phyloP scores from a whole-genome alignment of 2,329 filamentous ascomycete genomes.

The Colletotrichum gloeosporioides region DNA sequence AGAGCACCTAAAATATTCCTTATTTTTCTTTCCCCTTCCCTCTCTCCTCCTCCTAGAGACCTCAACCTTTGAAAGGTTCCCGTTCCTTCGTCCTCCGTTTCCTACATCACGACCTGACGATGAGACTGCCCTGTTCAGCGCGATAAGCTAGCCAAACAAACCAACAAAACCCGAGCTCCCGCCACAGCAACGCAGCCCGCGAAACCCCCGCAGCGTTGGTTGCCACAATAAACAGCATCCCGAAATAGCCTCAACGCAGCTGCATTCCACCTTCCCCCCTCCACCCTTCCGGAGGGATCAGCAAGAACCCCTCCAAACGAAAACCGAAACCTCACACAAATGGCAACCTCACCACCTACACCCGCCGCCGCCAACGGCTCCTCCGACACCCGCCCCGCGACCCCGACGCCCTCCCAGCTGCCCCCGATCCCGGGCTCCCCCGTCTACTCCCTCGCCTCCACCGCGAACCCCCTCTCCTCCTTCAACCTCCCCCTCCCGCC shows the following conservation, averaged over 20 bases:
- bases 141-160: not conserved
- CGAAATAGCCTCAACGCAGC: not conserved
- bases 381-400: conserved; percentile 38
- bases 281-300: not conserved
- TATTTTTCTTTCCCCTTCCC: not conserved
- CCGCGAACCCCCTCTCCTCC: conserved; percentile 62
- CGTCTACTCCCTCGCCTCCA: conserved; percentile 68
- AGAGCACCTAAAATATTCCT: not conserved
- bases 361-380: conserved; percentile 20
- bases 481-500: conserved; percentile 68
- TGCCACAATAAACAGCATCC: not conserved
- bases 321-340: not conserved
- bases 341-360: conserved; percentile 13
- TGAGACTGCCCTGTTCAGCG: not conserved
- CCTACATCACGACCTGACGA: not conserved
- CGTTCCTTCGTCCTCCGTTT: not conserved
- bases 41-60: not conserved
- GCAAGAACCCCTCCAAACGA: not conserved
- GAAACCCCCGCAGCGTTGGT: not conserved
- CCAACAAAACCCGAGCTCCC: not conserved
- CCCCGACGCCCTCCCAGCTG: conserved; percentile 59
- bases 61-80: not conserved
- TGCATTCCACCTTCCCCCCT: not conserved
- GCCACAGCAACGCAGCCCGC: not conserved
- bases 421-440: conserved; percentile 68